Percentiles rank a stretch among this genome's conserved stretches.
phyloP scores from a whole-genome alignment of 2,329 filamentous ascomycete species.

The Zelopaecilomyces penicillatus region DNA sequence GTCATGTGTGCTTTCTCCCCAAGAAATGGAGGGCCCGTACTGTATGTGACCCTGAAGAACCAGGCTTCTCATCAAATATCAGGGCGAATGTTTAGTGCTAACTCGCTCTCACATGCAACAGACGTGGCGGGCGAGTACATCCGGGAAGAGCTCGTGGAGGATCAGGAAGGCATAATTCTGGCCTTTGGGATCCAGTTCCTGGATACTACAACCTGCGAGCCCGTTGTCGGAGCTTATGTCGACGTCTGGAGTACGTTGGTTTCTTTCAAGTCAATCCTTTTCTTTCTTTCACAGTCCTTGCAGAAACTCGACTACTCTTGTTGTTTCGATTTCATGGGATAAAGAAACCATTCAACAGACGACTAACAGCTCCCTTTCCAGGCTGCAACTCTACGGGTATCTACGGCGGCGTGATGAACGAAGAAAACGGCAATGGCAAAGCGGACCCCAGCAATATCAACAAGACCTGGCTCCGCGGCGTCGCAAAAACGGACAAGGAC shows the following conservation, averaged over 20 bases:
- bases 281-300: not conserved
- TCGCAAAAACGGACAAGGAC: conserved; percentile 30
- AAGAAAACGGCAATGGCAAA: conserved; percentile 25
- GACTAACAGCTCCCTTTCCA: not conserved
- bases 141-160: conserved; percentile 32
- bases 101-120: not conserved
- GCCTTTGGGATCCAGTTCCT: conserved; percentile 37
- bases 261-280: not conserved
- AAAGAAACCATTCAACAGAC: too few species aligned
- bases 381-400: conserved; percentile 37
- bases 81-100: too few species aligned
- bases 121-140: conserved; percentile 33
- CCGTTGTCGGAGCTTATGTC: conserved; percentile 29
- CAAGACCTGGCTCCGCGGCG: conserved; percentile 30
- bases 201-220: conserved; percentile 36
- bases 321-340: too few species aligned
- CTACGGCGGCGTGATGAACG: conserved; percentile 31
- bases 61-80: too few species aligned
- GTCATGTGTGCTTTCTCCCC: conserved; percentile 37
- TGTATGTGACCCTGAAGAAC: conserved; percentile 16
- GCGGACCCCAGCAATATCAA: conserved; percentile 17
- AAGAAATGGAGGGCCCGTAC: conserved; percentile 41
- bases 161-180: conserved; percentile 31
- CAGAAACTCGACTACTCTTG: too few species aligned
- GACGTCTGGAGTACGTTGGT: conserved; percentile 30